phyloP scores from a whole-genome alignment of 257 asterid species.

The Ocimum tenuiflorum region DNA sequence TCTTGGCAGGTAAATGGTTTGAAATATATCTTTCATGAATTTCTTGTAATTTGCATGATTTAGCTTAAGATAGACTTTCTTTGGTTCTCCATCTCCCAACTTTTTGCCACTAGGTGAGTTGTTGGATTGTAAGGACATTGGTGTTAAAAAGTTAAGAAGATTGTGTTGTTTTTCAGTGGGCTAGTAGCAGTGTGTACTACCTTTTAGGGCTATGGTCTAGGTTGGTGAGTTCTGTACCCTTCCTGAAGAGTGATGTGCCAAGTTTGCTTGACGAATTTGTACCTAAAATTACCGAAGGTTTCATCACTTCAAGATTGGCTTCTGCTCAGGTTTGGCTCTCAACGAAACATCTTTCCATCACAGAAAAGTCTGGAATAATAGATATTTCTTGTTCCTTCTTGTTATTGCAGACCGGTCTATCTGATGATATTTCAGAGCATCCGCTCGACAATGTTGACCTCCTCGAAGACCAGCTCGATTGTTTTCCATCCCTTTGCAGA shows the following conservation, averaged over 20 bases:
- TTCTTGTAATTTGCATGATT: not conserved
- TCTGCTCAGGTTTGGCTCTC: constrained; percentile 68
- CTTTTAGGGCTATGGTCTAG: constrained; percentile 98
- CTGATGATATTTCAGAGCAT: constrained; percentile 83
- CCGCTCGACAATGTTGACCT: constrained; percentile 95
- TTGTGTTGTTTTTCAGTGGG: constrained; percentile 64
- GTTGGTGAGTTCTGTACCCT: constrained; percentile 90
- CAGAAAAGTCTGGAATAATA: not conserved
- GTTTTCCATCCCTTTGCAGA: constrained; percentile 87
- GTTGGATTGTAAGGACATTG: constrained; percentile 4
- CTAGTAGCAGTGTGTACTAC: constrained; percentile 95
- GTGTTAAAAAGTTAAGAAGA: not conserved
- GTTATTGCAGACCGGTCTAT: constrained; percentile 51
- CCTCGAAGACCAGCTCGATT: constrained; percentile 96
- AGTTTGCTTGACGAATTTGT: constrained; percentile 96
- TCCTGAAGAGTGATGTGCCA: constrained; percentile 91
- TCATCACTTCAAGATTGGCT: constrained; percentile 88
- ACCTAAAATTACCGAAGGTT: constrained; percentile 88
- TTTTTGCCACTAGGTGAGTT: constrained; percentile 11
- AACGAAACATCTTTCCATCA: constrained; percentile 3
- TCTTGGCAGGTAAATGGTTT: constrained; percentile 80
- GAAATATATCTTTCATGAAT: not conserved
- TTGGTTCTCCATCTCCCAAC: constrained; percentile 13
- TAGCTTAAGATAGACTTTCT: constrained; percentile 5
- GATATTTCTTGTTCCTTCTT: constrained; percentile 15